Evolutionary conservation across 129 eudicot genomes (phyloP), one percentile per base, ranked within the genome.

Genomic region (Sambucus nigra): DNA sequence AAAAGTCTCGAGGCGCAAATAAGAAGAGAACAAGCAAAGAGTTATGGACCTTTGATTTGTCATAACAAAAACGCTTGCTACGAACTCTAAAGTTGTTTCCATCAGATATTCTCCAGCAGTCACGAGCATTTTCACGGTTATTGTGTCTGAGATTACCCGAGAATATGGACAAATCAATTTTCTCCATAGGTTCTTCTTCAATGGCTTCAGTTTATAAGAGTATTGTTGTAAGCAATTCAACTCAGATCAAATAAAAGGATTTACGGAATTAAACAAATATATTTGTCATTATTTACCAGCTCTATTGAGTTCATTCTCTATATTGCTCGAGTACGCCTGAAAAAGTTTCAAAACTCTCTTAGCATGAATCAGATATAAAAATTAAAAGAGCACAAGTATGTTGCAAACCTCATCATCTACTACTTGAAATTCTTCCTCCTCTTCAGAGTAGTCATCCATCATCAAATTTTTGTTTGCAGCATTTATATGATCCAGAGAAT

Each of bases 11-110:
- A 70, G 52, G 49, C 40, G 32, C 18, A 38, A 10, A 65, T 41
- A 22, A 39, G 19, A 55, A 16, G n/a, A 13, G 25, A 58, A 59
- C 51, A 18, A 66, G 60, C 29, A 72, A 47, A 15, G 19, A 38
- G 41, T 53, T 57, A 31, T 59, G 27, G 27, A 87, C 89, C 83
- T 91, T 91, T 33, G 95, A 91, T 71, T 91, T 91, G 71, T 91
- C 95, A 67, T 69, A 80, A 66, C 84, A 79, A 60, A 73, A 91
- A 55, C 62, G 77, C 63, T 78, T 82, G 65, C 99, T 74, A 35
- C 99, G 99, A 54, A 91, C 95, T 82, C 83, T 87, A 32, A 91
- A 91, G 69, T 91, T 91, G 73, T 75, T 82, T 63, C 94, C 99
- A 64, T 79, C 84, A 40, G 99, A 80, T 53, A 91, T 54, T 69